Evolutionary conservation across 352 stramenopile species (phyloP).

Genomic region (Globisporangium viniferum): DNA sequence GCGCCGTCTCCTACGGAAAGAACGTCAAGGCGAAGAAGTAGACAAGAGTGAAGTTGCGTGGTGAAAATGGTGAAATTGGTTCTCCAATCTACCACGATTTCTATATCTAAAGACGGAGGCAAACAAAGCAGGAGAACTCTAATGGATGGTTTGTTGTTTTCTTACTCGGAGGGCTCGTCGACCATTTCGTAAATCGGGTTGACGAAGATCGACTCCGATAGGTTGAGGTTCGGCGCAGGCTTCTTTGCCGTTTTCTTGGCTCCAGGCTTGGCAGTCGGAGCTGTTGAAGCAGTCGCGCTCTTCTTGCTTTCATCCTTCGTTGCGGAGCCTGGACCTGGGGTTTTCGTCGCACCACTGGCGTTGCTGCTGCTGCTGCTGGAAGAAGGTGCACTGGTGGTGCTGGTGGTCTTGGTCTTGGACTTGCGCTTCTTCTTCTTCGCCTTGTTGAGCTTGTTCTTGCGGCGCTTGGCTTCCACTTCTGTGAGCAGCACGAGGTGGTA

Average conservation of each 20-base stretch:
- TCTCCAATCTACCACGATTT: background rate
- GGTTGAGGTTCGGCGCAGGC: constrained; percentile 12
- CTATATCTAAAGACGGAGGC: constrained; percentile 1
- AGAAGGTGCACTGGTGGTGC: constrained; percentile 6
- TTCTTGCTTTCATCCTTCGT: background rate
- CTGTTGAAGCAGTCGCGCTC: background rate
- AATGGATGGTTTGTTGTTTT: background rate
- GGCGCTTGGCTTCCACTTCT: constrained; percentile 46
- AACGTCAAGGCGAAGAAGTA: constrained; percentile 82
- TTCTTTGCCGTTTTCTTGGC: constrained; percentile 33
- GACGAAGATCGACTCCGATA: constrained; percentile 20
- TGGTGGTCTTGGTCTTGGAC: constrained; percentile 20
- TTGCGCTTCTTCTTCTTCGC: constrained; percentile 66
- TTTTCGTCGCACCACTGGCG: background rate
- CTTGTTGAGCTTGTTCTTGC: constrained; percentile 54
- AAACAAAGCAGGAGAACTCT: constrained; percentile 1
- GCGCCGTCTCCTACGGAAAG: constrained; percentile 67
- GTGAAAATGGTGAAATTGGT: background rate
- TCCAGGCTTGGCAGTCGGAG: background rate
- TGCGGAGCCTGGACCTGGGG: background rate
- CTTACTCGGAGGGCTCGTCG: constrained; percentile 16
- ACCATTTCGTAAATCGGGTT: constrained; percentile 22
- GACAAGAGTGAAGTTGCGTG: background rate
- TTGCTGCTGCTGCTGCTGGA: background rate
- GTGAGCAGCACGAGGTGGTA: constrained; percentile 55